Base-by-base conservation (phyloP, 148 eudicot genomes). In the Rhododendron henanense region DNA sequence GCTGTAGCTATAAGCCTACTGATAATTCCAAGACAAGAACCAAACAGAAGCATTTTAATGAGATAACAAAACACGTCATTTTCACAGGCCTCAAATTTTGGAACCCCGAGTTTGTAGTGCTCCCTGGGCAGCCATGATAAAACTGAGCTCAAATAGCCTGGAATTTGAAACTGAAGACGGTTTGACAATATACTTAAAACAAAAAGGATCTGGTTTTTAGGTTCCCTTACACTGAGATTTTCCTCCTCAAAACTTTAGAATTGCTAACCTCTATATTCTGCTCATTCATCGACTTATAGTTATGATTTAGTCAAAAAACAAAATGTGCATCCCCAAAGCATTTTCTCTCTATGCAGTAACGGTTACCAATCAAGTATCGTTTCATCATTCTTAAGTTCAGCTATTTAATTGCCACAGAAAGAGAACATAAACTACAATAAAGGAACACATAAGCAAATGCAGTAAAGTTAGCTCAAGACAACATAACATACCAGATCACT, bases 401-500 rank as follows among this genome's bases (percentile, higher is more conserved):
- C 37, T 33, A 18, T 53, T 35, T 10, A 21, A 75, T 79, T 37
- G 53, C 51, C 81, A 23, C 13, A 53, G n/a, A 75, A 37, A 67
- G 45, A 23, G 3, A 75, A 78, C 33, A 48, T 87, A 11, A 85
- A 45, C 73, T n/a, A 78, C 16, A 53, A 84, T 28, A 41, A 73
- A 73, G 75, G 33, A 80, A 18, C 28, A 19, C 7, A 3, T 15
- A 19, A 59, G 41, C 28, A 67, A 19, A 79, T 28, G 51, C 39
- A 67, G 15, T 35, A 44, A 47, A 84, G 14, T 80, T 88, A 37
- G 35, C 57, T 33, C 18, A 69, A 82, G 59, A 81, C 6, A 67
- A 48, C 18, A 81, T 19, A 45, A 75, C 44, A 91, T 88, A 97
- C 99, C 94, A 97, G 93, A 92, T 95, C 99, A 91, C 98, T 97